These are phyloP conservation scores for Lichina pygmaea DNA, from an alignment of 495 filamentous ascomycete species.

Conservation along the genomic window DNA sequence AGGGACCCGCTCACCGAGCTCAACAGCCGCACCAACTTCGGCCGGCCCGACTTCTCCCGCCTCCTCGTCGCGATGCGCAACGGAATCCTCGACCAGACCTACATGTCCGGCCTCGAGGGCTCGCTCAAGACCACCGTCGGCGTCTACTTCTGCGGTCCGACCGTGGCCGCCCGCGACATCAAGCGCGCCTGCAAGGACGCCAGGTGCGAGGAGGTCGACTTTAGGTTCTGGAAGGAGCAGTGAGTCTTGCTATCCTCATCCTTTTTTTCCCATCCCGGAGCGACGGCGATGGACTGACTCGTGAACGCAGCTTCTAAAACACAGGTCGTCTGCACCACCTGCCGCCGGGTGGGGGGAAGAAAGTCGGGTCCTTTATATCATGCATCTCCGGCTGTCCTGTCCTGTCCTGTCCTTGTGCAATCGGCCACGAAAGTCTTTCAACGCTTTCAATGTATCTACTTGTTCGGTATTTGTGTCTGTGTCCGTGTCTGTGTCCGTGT, in stretches of 20 bases:
- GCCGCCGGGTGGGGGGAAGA: too few species aligned
- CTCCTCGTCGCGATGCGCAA: conserved; percentile 69
- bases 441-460: too few species aligned
- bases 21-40: conserved; percentile 76
- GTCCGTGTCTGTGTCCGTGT: background rate
- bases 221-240: conserved; percentile 99
- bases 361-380: too few species aligned
- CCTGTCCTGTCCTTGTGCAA: too few species aligned
- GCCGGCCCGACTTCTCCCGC: conserved; percentile 66
- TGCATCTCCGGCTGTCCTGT: too few species aligned
- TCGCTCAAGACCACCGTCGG: conserved; percentile 59
- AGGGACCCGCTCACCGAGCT: conserved; percentile 84
- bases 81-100: conserved; percentile 61
- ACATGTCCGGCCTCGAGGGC: conserved; percentile 55
- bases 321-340: too few species aligned
- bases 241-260: conserved; percentile 7
- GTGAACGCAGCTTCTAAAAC: too few species aligned
- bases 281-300: too few species aligned
- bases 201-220: conserved; percentile 51
- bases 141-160: conserved; percentile 93
- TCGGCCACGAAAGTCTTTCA: too few species aligned
- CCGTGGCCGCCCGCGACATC: conserved; percentile 59
- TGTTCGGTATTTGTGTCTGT: background rate
- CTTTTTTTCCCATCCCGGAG: too few species aligned
- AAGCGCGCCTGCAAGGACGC: conserved; percentile 46